Percentiles rank a stretch among this genome's conserved stretches.
Evolutionary conservation across 768 basidiomycete genomes (phyloP).

Genomic region (Kwoniella dendrophila): DNA sequence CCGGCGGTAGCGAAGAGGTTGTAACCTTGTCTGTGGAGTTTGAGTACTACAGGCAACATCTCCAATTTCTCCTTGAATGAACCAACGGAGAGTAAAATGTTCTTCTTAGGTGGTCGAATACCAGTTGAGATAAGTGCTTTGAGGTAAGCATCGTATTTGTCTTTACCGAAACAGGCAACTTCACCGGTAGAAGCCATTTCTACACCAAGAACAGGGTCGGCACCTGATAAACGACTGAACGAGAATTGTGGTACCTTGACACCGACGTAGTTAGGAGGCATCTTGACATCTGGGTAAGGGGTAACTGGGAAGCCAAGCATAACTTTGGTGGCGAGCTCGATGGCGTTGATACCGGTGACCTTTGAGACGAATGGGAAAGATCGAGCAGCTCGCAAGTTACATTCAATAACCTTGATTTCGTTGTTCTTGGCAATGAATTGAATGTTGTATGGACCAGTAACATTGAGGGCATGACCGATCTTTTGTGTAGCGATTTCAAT

Average conservation of each 20-base stretch:
- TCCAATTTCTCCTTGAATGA: slow-evolving; percentile 97
- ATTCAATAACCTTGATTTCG: slow-evolving; percentile 99
- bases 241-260: slow-evolving; percentile 99
- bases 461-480: slow-evolving; percentile 95
- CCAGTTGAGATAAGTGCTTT: slow-evolving; percentile 97
- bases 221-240: slow-evolving; percentile 92
- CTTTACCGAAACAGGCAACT: slow-evolving; percentile 95
- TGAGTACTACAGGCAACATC: slow-evolving; percentile 91
- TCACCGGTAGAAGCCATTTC: slow-evolving; percentile 99
- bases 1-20: slow-evolving; percentile 96
- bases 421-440: slow-evolving; percentile 99
- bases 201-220: slow-evolving; percentile 95
- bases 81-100: slow-evolving; percentile 93
- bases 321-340: slow-evolving; percentile 98
- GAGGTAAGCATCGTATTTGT: slow-evolving; percentile 98
- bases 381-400: slow-evolving; percentile 93
- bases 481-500: slow-evolving; percentile 97
- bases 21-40: slow-evolving; percentile 87
- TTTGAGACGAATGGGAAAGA: slow-evolving; percentile 99
- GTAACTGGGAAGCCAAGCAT: slow-evolving; percentile 91
- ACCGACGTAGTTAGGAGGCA: slow-evolving; percentile 92
- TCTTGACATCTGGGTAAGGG: slow-evolving; percentile 81
- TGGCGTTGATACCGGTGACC: slow-evolving; percentile 95
- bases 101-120: slow-evolving; percentile 92
- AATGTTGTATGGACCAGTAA: slow-evolving; percentile 98